Evolutionary conservation across 257 asterid species (phyloP), one percentile per base, ranked within the genome.

Genomic region (Ophiorrhiza pumila): DNA sequence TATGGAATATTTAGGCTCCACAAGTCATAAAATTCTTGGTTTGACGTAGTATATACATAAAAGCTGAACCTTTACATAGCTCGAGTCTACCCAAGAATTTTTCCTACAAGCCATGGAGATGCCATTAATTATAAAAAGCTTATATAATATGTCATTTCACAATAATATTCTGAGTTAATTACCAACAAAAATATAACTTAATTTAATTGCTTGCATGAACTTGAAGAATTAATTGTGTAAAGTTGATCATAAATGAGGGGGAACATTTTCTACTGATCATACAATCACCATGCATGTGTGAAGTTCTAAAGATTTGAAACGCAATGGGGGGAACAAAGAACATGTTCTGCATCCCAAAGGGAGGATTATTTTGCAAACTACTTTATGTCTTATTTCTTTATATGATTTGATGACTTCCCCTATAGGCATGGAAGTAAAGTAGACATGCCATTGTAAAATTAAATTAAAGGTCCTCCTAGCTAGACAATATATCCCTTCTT

Each of bases 311-410:
- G 25, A 1, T 32, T 60, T 13, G 13, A 37, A 68, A 31, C 37
- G 25, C 34, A 27, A 47, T 68, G 61, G 65, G 72, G 57, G 58
- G 61, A 49, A 47, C 72, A 68, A 58, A 58, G 79, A 75, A 75
- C 74, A 75, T 66, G 74, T 75, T 75, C 79, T 68, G 74, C 69
- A 45, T 75, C 41, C 68, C 73, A 55, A 27, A 56, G 42, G 60
- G 50, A 45, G 37, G 67, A 56, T 31, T 13, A 25, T 57, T 29
- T 57, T 43, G 35, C 23, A 15, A 35, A 35, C 47, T 35, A 13
- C 71, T 35, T 20, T 35, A 29, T 22, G n/a, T 6, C 18, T 46
- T 46, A 1, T 7, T 45, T 25, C 64, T 55, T 71, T 71, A 9
- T 41, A 14, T 47, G 77, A 73, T 73, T 55, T 34, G 71, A 73